Evolutionary conservation across 2,329 filamentous ascomycete genomes (phyloP).

Genomic region (Zasmidium citrigriseum): DNA sequence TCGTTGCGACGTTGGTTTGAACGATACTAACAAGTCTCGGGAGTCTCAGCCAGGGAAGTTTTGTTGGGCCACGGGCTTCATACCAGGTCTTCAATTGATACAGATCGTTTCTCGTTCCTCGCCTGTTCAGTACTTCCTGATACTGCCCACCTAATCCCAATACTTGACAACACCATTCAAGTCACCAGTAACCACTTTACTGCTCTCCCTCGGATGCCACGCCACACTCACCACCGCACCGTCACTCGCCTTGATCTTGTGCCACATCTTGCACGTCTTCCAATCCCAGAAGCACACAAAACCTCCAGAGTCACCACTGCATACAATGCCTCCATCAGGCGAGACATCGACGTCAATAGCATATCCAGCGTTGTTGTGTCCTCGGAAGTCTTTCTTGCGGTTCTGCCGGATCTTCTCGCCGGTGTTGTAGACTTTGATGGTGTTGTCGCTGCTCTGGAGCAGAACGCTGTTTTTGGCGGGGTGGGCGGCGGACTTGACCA

Average conservation of each 20-base stretch:
- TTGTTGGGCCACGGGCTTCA: too few species aligned
- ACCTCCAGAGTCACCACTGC: slow-evolving; percentile 81
- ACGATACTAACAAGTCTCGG: too few species aligned
- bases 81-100: too few species aligned
- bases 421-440: slow-evolving; percentile 92
- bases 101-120: too few species aligned
- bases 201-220: slow-evolving; percentile 98
- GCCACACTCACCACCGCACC: slow-evolving; percentile 81
- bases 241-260: slow-evolving; percentile 87
- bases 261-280: slow-evolving; percentile 99
- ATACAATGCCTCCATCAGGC: slow-evolving; percentile 89
- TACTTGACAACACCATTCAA: slow-evolving; percentile 86
- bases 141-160: too few species aligned
- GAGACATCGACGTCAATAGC: slow-evolving; percentile 86
- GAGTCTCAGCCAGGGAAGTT: too few species aligned
- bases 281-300: slow-evolving; percentile 98
- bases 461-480: slow-evolving; percentile 92
- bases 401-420: slow-evolving; percentile 97
- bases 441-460: slow-evolving; percentile 92
- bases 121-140: too few species aligned
- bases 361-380: slow-evolving; percentile 94
- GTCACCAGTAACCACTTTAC: slow-evolving; percentile 88
- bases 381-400: slow-evolving; percentile 92
- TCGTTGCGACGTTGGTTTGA: too few species aligned
- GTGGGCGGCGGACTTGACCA: slow-evolving; percentile 82